A percentile compares a stretch with the other conserved stretches of the same genome.
Conservation (phyloP, 768 basidiomycete genomes). For the Pulveroboletus sp. region DNA sequence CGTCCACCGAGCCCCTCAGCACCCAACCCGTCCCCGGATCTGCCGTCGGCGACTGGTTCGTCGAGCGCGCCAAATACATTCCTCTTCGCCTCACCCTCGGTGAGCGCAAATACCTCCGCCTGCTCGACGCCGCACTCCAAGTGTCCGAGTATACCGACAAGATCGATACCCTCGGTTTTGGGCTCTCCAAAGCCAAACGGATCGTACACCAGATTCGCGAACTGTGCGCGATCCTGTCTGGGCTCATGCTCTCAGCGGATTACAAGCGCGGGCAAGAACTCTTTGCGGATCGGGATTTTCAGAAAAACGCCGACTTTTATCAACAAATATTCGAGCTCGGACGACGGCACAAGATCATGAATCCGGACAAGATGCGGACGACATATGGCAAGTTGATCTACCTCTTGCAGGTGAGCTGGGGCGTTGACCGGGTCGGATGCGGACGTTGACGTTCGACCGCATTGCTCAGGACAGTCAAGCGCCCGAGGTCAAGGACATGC, state of each 20-base stretch:
- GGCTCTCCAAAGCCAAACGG: conserved; percentile 78
- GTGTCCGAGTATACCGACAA: conserved; percentile 91
- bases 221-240: conserved; percentile 84
- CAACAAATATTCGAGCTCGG: conserved; percentile 80
- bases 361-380: conserved; percentile 87
- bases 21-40: conserved; percentile 58
- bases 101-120: conserved; percentile 81
- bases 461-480: conserved; percentile 75
- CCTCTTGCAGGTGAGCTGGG: conserved; percentile 60
- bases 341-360: conserved; percentile 86
- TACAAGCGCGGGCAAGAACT: conserved; percentile 88
- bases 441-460: no score
- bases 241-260: conserved; percentile 75
- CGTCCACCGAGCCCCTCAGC: conserved; percentile 37
- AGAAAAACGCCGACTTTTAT: conserved; percentile 75
- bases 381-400: conserved; percentile 87
- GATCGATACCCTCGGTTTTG: conserved; percentile 77
- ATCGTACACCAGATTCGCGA: conserved; percentile 86
- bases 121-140: conserved; percentile 78
- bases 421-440: neutral
- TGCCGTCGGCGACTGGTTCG: conserved; percentile 79
- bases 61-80: conserved; percentile 77
- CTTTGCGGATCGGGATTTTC: conserved; percentile 77
- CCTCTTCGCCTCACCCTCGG: conserved; percentile 69
- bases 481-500: conserved; percentile 74